Evolutionary conservation across 1,284 basidiomycete species (phyloP), one percentile per base, ranked within the genome.

Genomic region (Athelia sp.): DNA sequence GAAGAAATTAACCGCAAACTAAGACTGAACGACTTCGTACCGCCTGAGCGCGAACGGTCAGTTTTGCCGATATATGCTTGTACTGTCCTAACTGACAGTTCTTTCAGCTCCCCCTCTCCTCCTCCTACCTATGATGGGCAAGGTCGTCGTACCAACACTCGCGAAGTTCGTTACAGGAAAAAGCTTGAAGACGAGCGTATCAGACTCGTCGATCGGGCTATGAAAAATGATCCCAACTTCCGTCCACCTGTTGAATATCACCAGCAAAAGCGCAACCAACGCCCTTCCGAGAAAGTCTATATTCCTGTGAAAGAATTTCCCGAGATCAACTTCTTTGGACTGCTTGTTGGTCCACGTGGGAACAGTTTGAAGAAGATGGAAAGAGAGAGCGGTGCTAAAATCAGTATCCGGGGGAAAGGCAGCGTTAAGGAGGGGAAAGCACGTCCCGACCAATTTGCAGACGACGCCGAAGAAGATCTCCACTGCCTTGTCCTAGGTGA

Each of bases 291-390:
- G 54, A 99, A 99, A 71, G 96, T 99, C 51, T 99, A 98, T 66
- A 95, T 99, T 54, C 97, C 97, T 23, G 93, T 98, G 62, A 98
- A 99, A 67, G 97, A 99, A 71, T 99, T 99, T 63, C 97, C 97
- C 3, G 96, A 99, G 71, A 99, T 99, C 77, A 99, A 99, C 70
- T 99, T 99, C 71, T 99, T 99, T 62, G 97, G 97, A 61, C 76
- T 99, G 52, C 82, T 99, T 52, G 96, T 99, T 54, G 97, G 97
- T 36, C 97, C 97, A 60, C 89, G 97, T 62, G 97, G 97, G 45
- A 99, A 99, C 68, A 96, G 93, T 71, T 73, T 99, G 75, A 99
- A 99, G 79, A 95, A 93, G 69, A 99, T 99, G 97, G 97, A 99
- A 71, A 78, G 91, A 50, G 93, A 99, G 61, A 93, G 89, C 62